Evolutionary conservation across 208 protist genomes (phyloP).

Genomic region (Trichomonas tenax): DNA sequence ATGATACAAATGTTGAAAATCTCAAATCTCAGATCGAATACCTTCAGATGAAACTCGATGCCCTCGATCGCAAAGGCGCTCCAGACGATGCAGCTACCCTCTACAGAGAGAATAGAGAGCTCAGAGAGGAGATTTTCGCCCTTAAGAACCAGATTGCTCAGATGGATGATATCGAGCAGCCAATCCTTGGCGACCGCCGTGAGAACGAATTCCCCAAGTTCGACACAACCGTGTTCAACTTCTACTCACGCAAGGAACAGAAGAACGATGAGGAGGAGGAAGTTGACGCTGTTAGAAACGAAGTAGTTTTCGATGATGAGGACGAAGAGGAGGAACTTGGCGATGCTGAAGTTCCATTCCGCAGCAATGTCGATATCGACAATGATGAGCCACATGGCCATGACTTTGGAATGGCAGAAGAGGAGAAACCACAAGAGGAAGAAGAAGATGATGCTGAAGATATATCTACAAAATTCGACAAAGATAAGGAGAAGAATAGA

Average conservation of each 20-base stretch:
- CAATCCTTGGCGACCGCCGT: neutral
- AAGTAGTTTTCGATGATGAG: neutral
- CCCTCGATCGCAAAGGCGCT: neutral
- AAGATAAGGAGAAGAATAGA: neutral
- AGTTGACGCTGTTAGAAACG: neutral
- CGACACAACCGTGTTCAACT: neutral
- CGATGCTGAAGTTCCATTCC: neutral
- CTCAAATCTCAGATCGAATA: neutral
- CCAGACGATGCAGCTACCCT: neutral
- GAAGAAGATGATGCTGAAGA: neutral
- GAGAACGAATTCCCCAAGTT: neutral
- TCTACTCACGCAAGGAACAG: neutral
- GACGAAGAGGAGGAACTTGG: neutral
- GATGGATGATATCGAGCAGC: neutral
- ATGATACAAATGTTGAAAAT: neutral
- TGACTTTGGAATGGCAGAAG: neutral
- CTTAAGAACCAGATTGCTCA: neutral
- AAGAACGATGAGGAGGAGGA: too few relatives aligned
- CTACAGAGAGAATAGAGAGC: neutral
- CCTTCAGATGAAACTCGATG: neutral
- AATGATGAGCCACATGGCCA: neutral
- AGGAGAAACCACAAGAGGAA: neutral
- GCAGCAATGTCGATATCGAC: neutral
- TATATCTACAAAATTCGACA: neutral
- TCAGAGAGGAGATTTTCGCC: neutral